Conservation (phyloP, 495 filamentous ascomycete genomes). For the Neurospora intermedia region DNA sequence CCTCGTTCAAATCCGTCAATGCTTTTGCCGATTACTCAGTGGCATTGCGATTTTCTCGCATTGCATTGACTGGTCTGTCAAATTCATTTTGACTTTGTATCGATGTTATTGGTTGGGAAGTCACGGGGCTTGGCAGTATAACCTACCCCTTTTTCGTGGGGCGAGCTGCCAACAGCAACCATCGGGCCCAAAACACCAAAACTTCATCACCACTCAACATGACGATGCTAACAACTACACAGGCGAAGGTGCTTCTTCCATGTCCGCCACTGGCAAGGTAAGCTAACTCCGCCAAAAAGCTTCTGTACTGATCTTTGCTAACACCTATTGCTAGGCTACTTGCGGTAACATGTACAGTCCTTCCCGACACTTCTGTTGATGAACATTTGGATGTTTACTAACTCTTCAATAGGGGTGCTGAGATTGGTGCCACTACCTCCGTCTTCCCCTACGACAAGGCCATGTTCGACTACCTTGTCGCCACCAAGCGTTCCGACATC, state of each 20-base stretch:
- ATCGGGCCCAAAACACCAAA: neutral
- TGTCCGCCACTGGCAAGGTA: conserved; percentile 42
- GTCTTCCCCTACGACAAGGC: conserved; percentile 97
- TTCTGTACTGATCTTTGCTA: neutral
- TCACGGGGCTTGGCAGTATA: neutral
- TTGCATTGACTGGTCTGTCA: neutral
- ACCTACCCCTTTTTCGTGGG: conserved; percentile 2
- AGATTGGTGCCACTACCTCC: conserved; percentile 96
- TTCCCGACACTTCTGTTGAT: neutral
- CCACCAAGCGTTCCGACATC: conserved; percentile 85
- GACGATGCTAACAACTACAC: neutral
- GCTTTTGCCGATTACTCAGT: neutral
- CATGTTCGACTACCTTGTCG: conserved; percentile 89
- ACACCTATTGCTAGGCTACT: conserved; percentile 28
- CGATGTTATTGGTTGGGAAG: neutral
- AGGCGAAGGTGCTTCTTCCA: conserved; percentile 60
- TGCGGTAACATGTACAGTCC: conserved; percentile 51
- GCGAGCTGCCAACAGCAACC: neutral
- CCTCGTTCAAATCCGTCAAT: neutral
- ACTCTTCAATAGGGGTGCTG: conserved; percentile 60
- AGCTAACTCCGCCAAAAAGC: neutral
- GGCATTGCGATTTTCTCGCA: neutral
- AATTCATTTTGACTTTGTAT: neutral
- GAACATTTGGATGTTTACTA: neutral
- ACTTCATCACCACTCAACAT: conserved; percentile 9